These are phyloP conservation scores for Fusarium continuum DNA, from an alignment of 2,329 filamentous ascomycete genomes.

Conservation along the genomic window DNA sequence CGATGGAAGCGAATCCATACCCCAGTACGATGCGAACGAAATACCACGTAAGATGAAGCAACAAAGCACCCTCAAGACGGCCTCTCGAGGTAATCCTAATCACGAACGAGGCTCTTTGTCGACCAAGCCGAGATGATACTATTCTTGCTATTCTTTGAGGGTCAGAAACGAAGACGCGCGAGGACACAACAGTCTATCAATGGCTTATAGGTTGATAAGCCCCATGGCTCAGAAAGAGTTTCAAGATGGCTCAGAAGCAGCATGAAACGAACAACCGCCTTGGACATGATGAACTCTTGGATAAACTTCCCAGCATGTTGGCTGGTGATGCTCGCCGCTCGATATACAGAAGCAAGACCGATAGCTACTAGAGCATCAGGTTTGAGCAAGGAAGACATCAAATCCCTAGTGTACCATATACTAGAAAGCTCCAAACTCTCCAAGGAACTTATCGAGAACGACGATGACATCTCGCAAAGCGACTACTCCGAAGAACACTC, in stretches of 20 bases:
- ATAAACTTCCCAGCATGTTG: constrained; percentile 7
- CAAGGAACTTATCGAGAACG: background rate
- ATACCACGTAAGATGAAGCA: constrained; percentile 1
- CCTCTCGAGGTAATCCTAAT: background rate
- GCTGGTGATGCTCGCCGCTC: background rate
- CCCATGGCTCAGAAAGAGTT: background rate
- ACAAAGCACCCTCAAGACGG: constrained; percentile 4
- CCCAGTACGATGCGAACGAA: background rate
- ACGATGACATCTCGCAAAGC: background rate
- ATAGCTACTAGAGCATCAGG: background rate
- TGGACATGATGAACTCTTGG: constrained; percentile 1
- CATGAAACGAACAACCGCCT: constrained; percentile 12
- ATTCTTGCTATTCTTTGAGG: constrained; percentile 12
- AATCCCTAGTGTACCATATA: background rate
- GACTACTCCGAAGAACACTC: background rate
- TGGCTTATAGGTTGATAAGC: constrained; percentile 3
- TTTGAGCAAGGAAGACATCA: constrained; percentile 2
- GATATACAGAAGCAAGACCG: constrained; percentile 16
- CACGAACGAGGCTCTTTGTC: constrained; percentile 21
- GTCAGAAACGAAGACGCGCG: background rate
- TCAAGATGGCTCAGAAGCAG: constrained; percentile 3
- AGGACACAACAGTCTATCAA: background rate
- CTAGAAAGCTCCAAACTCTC: background rate
- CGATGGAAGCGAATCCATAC: background rate
- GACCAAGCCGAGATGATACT: background rate